These are phyloP conservation scores for Tolypocladium tropicale DNA, from an alignment of 2,329 filamentous ascomycete genomes.

Conservation along the genomic window DNA sequence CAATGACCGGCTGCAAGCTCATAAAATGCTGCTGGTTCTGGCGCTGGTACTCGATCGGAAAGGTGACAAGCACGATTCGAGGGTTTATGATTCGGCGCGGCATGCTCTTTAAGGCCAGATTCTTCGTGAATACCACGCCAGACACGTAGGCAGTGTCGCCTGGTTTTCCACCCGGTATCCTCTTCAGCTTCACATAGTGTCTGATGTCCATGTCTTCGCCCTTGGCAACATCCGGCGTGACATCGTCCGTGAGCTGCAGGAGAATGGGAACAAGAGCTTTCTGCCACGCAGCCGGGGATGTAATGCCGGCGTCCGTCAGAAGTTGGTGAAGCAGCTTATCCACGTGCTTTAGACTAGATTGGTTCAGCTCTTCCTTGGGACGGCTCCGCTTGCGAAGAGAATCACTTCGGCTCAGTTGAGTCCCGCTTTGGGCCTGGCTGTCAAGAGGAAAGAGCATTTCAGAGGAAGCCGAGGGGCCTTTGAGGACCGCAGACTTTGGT, in stretches of 20 bases:
- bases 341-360: constrained; percentile 80
- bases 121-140: constrained; percentile 95
- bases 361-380: constrained; percentile 74
- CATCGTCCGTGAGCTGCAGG: constrained; percentile 83
- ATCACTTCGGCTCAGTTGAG: constrained; percentile 61
- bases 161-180: constrained; percentile 82
- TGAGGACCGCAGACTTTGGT: constrained; percentile 44
- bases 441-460: constrained; percentile 41
- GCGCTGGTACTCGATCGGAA: constrained; percentile 90
- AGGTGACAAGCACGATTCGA: constrained; percentile 84
- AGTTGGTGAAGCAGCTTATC: constrained; percentile 76
- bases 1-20: constrained; percentile 93
- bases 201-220: constrained; percentile 96
- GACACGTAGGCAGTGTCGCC: constrained; percentile 94
- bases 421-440: constrained; percentile 29
- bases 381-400: constrained; percentile 68
- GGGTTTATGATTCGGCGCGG: constrained; percentile 73
- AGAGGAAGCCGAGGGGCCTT: constrained; percentile 43
- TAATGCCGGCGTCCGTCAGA: constrained; percentile 63
- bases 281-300: constrained; percentile 72
- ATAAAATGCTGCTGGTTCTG: constrained; percentile 79
- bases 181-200: constrained; percentile 95
- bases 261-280: constrained; percentile 84
- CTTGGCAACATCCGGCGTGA: constrained; percentile 80
- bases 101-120: constrained; percentile 94